These are phyloP conservation scores for Kodamaea sagamina DNA, from an alignment of 805 yeast genomes.

Conservation along the genomic window DNA sequence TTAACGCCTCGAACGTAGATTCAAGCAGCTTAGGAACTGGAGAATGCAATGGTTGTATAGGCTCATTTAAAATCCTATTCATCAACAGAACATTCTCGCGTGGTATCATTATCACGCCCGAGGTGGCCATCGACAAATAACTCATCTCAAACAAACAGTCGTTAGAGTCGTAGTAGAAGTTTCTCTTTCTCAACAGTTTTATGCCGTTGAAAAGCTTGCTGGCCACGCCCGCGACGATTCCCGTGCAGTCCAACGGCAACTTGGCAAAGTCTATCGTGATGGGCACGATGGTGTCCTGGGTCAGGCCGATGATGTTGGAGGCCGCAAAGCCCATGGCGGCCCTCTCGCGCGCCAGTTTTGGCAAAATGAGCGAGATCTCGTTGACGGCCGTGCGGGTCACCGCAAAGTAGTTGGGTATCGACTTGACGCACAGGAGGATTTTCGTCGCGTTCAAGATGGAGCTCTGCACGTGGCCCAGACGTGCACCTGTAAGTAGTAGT, in stretches of 20 bases:
- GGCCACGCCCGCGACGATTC: conserved; percentile 69
- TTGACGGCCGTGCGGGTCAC: conserved; percentile 52
- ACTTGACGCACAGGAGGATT: conserved; percentile 26
- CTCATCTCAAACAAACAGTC: conserved; percentile 48
- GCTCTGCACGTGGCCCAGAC: conserved; percentile 47
- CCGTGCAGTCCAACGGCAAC: conserved; percentile 61
- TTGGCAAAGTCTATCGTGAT: conserved; percentile 53
- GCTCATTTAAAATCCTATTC: conserved; percentile 18
- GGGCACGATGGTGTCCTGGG: conserved; percentile 58
- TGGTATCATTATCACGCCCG: conserved; percentile 62
- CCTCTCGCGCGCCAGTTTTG: conserved; percentile 40
- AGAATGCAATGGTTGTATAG: conserved; percentile 4
- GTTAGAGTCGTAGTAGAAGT: conserved; percentile 7
- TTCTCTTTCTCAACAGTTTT: conserved; percentile 16
- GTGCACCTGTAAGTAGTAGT: conserved; percentile 58
- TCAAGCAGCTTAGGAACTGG: neutral
- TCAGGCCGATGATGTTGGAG: conserved; percentile 53
- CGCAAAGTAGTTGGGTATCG: conserved; percentile 50
- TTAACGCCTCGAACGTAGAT: conserved; percentile 4
- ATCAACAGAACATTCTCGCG: conserved; percentile 46
- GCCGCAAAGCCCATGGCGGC: conserved; percentile 41
- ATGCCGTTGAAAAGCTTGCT: conserved; percentile 43
- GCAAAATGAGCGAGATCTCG: conserved; percentile 52
- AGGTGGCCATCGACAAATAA: conserved; percentile 60
- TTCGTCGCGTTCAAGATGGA: conserved; percentile 47